Evolutionary conservation across 129 eudicot genomes (phyloP).

Genomic region (Artemisia argyi): DNA sequence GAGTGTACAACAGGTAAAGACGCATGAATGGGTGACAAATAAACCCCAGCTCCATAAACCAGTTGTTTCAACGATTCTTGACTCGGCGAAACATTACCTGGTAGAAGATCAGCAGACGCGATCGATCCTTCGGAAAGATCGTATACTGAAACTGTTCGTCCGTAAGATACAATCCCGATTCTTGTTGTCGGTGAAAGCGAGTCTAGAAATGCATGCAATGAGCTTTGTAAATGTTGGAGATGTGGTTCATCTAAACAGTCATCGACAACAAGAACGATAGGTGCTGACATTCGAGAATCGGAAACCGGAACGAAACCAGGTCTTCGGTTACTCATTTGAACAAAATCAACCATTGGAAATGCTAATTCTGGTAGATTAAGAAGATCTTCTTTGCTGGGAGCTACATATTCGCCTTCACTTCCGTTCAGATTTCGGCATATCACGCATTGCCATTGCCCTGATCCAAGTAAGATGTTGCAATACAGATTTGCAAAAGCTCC

Average conservation of each 20-base stretch:
- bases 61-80: slow-evolving; percentile 79
- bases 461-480: slow-evolving; percentile 80
- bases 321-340: slow-evolving; percentile 65
- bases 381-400: slow-evolving; percentile 78
- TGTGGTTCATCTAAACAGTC: slow-evolving; percentile 89
- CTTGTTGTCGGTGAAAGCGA: slow-evolving; percentile 88
- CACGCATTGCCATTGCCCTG: slow-evolving; percentile 99
- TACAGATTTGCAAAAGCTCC: slow-evolving; percentile 86
- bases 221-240: slow-evolving; percentile 91
- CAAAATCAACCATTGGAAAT: slow-evolving; percentile 74
- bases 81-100: slow-evolving; percentile 67
- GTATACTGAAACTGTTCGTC: slow-evolving; percentile 77
- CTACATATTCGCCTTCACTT: slow-evolving; percentile 89
- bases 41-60: slow-evolving; percentile 87
- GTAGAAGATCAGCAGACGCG: slow-evolving; percentile 88
- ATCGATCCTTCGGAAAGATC: slow-evolving; percentile 85
- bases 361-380: slow-evolving; percentile 75
- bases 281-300: slow-evolving; percentile 81
- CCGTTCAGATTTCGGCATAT: slow-evolving; percentile 83
- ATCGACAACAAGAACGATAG: slow-evolving; percentile 81
- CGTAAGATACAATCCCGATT: slow-evolving; percentile 75
- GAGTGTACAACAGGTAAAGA: slow-evolving; percentile 85
- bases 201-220: slow-evolving; percentile 90
- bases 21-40: slow-evolving; percentile 82
- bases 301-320: slow-evolving; percentile 89